Base-by-base conservation (phyloP, 768 basidiomycete species). In the Agrocybe chaxingu region DNA sequence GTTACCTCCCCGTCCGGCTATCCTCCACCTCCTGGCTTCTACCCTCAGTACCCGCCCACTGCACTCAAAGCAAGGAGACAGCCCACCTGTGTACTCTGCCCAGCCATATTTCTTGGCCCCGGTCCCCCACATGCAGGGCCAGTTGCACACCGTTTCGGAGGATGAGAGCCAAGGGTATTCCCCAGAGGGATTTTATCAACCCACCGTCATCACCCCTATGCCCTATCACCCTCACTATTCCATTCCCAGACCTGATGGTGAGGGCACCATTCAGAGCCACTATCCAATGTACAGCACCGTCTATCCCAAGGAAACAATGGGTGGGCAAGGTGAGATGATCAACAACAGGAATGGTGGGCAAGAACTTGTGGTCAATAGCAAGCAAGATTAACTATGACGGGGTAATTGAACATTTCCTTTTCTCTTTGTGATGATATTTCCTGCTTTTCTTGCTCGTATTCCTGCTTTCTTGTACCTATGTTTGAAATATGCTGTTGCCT, bases 1-100 rank as follows among this genome's bases (percentile, higher is more conserved):
- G 76, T 44, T 85, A 80, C 66, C 72, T 83, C 66, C 73, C 70
- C 11, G 65, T 81, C 34, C 34, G 72, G 76, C 44, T 81, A 81
- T 57, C 75, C 79, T 44, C 72, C 80, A 41, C 75, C 79, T 44
- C 72, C 80, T 40, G 74, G 75, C 38, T 78, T 79, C 55, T 83
- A 79, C 53, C 70, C 74, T 58, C 79, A 81, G 57, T 83, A 82
- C 65, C 69, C 81, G 19, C 68, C 73, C 35, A 64, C 72, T 51
- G 34, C 74, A 50, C n/a, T 65, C 76, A 38, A 82, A 82, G 64
- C 79, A 79, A 16, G 75, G 77, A n/a, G 71, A 73, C 45, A 71
- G 78, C 55, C 67, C 69, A 18, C 70, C 79, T 35, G 59, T 79
- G 37, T 85, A 80, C 47, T 18, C 66, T 73, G 75, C 59, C 10